These are phyloP conservation scores for Gossypioides kirkii DNA, from an alignment of 345 rosid species.

Conservation along the genomic window DNA sequence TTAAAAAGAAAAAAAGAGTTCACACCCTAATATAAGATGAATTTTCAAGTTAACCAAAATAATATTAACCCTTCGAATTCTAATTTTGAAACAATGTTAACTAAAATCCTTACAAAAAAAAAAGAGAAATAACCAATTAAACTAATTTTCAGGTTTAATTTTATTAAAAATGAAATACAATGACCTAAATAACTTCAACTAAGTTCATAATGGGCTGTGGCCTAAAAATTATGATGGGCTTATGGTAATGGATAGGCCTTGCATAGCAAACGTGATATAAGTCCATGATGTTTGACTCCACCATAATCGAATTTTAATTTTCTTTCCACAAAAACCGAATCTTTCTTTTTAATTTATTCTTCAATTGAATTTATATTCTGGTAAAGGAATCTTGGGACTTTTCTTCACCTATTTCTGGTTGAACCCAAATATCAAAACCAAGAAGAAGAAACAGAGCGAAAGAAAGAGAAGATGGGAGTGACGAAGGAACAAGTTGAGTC, in stretches of 20 bases:
- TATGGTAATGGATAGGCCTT: neutral
- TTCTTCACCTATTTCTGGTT: neutral
- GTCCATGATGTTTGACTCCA: neutral
- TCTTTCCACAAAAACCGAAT: neutral
- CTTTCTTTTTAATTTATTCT: neutral
- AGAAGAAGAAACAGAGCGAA: neutral
- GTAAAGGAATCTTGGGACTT: neutral
- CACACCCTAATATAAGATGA: too few species aligned
- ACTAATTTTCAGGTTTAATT: neutral
- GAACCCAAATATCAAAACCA: neutral
- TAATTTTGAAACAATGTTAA: too few species aligned
- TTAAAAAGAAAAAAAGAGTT: too few species aligned
- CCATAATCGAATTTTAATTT: neutral
- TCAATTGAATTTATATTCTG: neutral
- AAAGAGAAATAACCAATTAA: neutral
- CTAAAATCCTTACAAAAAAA: neutral
- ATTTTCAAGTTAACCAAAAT: too few species aligned
- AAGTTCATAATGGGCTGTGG: neutral
- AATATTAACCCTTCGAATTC: too few species aligned
- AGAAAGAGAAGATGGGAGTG: slow-evolving; percentile 47
- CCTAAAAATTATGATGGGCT: neutral
- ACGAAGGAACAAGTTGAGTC: slow-evolving; percentile 75
- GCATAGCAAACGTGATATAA: neutral
- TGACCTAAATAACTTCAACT: neutral
- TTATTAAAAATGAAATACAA: too few species aligned